Percentiles rank a stretch among this genome's conserved stretches.
phyloP scores from a whole-genome alignment of 257 asterid species.

The Lycium ferocissimum region DNA sequence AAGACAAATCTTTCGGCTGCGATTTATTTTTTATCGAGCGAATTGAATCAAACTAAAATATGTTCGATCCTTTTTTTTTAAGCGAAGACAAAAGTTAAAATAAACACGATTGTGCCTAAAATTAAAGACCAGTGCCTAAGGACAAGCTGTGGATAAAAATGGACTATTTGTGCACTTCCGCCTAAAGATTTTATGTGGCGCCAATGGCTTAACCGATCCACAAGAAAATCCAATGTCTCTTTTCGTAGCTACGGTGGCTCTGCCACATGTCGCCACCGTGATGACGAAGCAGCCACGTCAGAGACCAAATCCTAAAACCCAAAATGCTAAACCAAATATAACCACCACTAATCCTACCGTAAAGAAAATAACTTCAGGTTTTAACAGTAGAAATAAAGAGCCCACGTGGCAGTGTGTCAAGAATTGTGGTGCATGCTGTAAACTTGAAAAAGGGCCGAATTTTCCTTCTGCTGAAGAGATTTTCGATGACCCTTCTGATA shows the following conservation, averaged over 20 bases:
- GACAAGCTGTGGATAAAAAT: too few relatives aligned
- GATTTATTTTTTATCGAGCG: too few relatives aligned
- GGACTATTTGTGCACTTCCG: background rate
- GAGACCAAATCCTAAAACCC: conserved; percentile 41
- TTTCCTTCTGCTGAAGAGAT: conserved; percentile 85
- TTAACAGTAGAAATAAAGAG: conserved; percentile 68
- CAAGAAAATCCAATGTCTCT: conserved; percentile 40
- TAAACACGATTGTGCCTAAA: too few relatives aligned
- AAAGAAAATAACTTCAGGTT: conserved; percentile 46
- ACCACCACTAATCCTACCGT: conserved; percentile 31
- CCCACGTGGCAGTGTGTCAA: conserved; percentile 80
- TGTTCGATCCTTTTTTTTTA: too few relatives aligned
- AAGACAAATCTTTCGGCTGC: too few relatives aligned
- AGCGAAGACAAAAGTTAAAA: too few relatives aligned
- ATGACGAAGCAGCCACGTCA: conserved; percentile 36
- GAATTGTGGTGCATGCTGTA: conserved; percentile 97
- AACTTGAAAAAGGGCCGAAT: conserved; percentile 79
- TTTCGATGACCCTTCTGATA: conserved; percentile 78
- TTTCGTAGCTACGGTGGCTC: conserved; percentile 42
- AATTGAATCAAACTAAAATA: too few relatives aligned
- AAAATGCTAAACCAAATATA: conserved; percentile 32
- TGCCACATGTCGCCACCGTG: conserved; percentile 50
- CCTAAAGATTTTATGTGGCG: background rate
- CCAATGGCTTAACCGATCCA: background rate
- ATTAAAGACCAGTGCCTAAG: too few relatives aligned